Base-by-base conservation (phyloP, 441 rosid species). In the Croton laevigatus region DNA sequence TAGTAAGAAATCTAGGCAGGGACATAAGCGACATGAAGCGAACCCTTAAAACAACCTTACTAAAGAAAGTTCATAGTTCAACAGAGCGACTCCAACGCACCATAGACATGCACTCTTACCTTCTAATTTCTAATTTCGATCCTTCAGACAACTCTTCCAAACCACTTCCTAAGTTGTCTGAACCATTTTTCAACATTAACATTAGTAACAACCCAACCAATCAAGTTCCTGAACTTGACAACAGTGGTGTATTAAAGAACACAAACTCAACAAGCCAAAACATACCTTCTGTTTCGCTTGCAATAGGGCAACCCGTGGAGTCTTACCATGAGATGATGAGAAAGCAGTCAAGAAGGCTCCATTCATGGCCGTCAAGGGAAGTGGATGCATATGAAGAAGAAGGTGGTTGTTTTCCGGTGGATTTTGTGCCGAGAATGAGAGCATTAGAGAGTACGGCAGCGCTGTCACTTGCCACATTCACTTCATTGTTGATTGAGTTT, bases 401-500 rank as follows among this genome's bases (percentile, higher is more conserved):
- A 14, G 88, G 82, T 12, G 83, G 73, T 13, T 3, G 59, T 37
- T 10, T 68, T 9, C 32, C 32, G 2, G 34, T 8, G 13, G 83
- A 80, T 34, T 52, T 80, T 20, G 42, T 81, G 63, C 87, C 88
- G 0, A 78, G 78, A 73, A 83, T 89, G 91, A 85, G 59, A 16
- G 78, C 89, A 14, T 74, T 84, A 5, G 87, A 84, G 81, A 89
- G 83, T 83, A 87, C 90, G 0, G 84, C 90, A 13, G 85, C 88
- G 5, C 58, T 87, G 20, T 89, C 91, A 53, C 84, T 87, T 11
- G 84, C 78, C 34, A 84, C 84, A 0, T 89, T 87, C 45, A 79
- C 89, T 57, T 87, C 91, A 8, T 78, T 89, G 80, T 86, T 89
- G 17, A 83, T 87, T 53, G 91, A 87, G 78, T 89, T 87, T 60